Conservation (phyloP, 2,329 filamentous ascomycete genomes). For the Diaporthe sp. region DNA sequence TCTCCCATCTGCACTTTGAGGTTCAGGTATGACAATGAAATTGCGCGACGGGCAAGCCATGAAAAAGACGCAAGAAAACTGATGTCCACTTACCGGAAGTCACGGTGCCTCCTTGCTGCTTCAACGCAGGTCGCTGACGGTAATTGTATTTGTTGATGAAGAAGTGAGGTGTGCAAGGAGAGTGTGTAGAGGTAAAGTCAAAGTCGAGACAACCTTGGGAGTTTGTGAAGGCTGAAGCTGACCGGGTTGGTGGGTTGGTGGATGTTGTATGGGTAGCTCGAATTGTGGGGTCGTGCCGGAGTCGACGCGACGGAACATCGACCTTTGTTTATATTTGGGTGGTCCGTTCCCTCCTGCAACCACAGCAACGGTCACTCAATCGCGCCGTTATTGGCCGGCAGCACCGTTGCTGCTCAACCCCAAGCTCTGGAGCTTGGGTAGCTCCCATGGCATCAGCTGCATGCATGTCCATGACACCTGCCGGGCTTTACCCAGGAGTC, state of each 20-base stretch:
- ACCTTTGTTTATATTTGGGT: constrained; percentile 36
- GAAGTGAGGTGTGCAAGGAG: neutral
- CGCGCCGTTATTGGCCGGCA: constrained; percentile 26
- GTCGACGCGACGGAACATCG: constrained; percentile 26
- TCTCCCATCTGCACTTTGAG: neutral
- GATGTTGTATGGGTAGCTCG: constrained; percentile 3
- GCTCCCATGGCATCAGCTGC: constrained; percentile 10
- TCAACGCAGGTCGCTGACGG: neutral
- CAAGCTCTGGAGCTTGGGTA: constrained; percentile 16
- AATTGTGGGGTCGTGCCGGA: constrained; percentile 35
- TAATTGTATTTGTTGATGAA: constrained; percentile 1
- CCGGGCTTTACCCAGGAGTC: neutral
- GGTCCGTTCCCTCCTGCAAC: constrained; percentile 3
- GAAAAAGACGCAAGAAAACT: constrained; percentile 3
- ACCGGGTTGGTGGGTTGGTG: neutral
- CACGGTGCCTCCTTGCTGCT: constrained; percentile 5
- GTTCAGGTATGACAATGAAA: constrained; percentile 8
- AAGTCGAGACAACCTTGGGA: constrained; percentile 20
- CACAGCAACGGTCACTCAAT: constrained; percentile 21
- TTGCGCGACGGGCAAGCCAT: constrained; percentile 9
- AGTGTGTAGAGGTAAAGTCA: constrained; percentile 13
- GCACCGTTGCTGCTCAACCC: constrained; percentile 31
- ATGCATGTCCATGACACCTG: constrained; percentile 15
- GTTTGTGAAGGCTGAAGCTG: constrained; percentile 13
- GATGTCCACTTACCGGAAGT: constrained; percentile 19